These are phyloP conservation scores for Blastocystis sp. DNA, from an alignment of 352 stramenopile genomes.

Conservation along the genomic window DNA sequence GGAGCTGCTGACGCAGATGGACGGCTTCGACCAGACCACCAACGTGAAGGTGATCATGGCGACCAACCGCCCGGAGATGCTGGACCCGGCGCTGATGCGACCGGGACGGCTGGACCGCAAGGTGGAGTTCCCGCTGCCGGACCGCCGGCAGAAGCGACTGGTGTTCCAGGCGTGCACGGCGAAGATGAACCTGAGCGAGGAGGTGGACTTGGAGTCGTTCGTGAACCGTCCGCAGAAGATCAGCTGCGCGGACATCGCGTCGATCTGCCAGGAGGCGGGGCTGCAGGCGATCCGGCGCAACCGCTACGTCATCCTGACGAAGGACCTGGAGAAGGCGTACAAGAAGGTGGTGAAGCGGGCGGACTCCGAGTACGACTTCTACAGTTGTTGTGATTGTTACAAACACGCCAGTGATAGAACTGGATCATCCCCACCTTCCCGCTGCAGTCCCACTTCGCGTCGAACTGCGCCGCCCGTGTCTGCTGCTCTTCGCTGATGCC, in stretches of 20 bases:
- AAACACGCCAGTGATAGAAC: conserved; percentile 32
- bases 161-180: conserved; percentile 98
- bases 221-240: conserved; percentile 99
- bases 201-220: conserved; percentile 99
- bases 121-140: conserved; percentile 96
- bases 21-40: conserved; percentile 98
- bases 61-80: conserved; percentile 96
- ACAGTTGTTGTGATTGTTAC: conserved; percentile 77
- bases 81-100: conserved; percentile 95
- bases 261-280: conserved; percentile 96
- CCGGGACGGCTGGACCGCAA: conserved; percentile 96
- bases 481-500: conserved; percentile 25
- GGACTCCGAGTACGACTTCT: conserved; percentile 98
- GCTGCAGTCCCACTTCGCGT: conserved; percentile 49
- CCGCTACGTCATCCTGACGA: conserved; percentile 97
- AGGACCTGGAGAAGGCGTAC: conserved; percentile 99
- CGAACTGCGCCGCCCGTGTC: not conserved
- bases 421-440: conserved; percentile 60
- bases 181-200: conserved; percentile 98
- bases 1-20: conserved; percentile 99
- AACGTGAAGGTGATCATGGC: conserved; percentile 99
- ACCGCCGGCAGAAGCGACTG: conserved; percentile 98
- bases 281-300: conserved; percentile 98
- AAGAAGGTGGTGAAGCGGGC: conserved; percentile 98
- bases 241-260: conserved; percentile 92